Evolutionary conservation across 176 grass and related monocot genomes (phyloP).

Genomic region (Eragrostis curvula): DNA sequence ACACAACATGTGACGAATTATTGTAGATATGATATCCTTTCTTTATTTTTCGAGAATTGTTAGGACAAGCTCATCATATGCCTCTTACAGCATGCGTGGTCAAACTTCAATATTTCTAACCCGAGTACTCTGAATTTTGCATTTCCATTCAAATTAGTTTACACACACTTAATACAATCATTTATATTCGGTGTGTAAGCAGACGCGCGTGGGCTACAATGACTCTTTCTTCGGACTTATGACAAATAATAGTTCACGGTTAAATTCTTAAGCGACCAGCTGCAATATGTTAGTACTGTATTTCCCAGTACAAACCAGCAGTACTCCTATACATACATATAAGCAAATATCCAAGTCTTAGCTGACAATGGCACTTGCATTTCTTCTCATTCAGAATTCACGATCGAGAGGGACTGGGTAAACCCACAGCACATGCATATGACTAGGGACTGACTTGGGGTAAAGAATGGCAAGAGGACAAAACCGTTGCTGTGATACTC

Average conservation of each 20-base stretch:
- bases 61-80: no score
- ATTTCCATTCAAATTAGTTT: neutral
- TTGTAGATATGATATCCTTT: neutral
- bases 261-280: neutral
- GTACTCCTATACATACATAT: neutral
- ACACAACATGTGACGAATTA: neutral
- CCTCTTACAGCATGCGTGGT: no score
- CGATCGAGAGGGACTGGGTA: conserved; percentile 16
- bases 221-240: neutral
- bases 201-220: neutral
- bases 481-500: neutral
- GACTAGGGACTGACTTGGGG: neutral
- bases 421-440: conserved; percentile 21
- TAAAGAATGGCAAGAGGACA: conserved; percentile 26
- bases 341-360: neutral
- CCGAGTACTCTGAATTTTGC: neutral
- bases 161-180: neutral
- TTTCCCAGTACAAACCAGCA: neutral
- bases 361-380: neutral
- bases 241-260: neutral
- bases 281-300: neutral
- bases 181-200: neutral
- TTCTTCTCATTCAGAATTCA: neutral
- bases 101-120: no score
- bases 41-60: neutral